phyloP scores from a whole-genome alignment of 202 grass and related monocot species.

The Schoenoplectus tabernaemontani region DNA sequence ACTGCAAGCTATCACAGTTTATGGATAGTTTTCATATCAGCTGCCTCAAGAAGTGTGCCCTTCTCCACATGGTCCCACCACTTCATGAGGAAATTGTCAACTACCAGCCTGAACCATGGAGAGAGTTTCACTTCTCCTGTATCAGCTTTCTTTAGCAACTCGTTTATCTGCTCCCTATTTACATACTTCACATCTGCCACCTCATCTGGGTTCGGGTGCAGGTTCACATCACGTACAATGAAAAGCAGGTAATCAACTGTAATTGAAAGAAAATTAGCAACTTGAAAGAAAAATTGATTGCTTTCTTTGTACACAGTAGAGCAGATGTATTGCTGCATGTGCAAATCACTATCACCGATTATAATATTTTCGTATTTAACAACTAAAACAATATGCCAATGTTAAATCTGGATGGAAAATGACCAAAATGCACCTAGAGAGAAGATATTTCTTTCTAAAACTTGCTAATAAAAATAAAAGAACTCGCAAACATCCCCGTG shows the following conservation, averaged over 20 bases:
- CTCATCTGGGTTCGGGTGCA: constrained; percentile 68
- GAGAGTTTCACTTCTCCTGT: constrained; percentile 72
- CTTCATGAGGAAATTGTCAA: constrained; percentile 73
- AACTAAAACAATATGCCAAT: not conserved
- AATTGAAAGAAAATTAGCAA: not conserved
- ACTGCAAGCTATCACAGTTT: constrained; percentile 49
- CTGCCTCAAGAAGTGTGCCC: constrained; percentile 44
- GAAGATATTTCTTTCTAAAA: not conserved
- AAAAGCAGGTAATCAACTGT: constrained; percentile 83
- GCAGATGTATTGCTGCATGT: not conserved
- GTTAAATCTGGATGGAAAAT: not conserved
- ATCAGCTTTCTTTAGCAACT: constrained; percentile 61
- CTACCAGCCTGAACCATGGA: constrained; percentile 81
- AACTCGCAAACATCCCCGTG: not conserved
- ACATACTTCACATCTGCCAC: constrained; percentile 73
- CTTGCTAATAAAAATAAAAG: not conserved
- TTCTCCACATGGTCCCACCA: constrained; percentile 91
- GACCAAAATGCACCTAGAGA: not conserved
- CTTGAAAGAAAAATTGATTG: not conserved
- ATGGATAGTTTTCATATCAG: constrained; percentile 86
- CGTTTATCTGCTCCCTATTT: constrained; percentile 61
- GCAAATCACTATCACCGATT: not conserved
- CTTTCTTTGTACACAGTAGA: not conserved
- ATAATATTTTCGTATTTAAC: not conserved
- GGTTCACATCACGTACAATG: constrained; percentile 64